Conservation (phyloP, 2,329 filamentous ascomycete genomes). For the Coniochaeta ligniaria region DNA sequence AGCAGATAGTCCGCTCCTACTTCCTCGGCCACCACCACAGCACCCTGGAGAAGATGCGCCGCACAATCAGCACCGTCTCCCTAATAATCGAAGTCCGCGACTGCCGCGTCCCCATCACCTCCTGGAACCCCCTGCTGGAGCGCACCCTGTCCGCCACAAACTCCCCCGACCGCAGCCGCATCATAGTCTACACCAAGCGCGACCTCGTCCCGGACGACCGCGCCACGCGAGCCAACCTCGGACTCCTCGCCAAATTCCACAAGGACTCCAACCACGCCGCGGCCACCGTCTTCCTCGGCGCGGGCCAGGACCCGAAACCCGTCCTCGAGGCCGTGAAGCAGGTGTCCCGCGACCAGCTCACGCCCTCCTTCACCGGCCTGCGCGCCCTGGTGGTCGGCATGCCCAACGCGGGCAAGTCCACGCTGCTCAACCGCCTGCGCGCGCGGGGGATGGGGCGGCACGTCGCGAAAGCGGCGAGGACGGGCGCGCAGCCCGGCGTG, state of each 20-base stretch:
- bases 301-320: constrained; percentile 17
- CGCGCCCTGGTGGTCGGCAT: constrained; percentile 88
- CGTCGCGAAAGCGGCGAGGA: constrained; percentile 63
- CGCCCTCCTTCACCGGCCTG: constrained; percentile 53
- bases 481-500: constrained; percentile 81
- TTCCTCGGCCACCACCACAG: constrained; percentile 89
- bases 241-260: constrained; percentile 30
- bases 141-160: constrained; percentile 70
- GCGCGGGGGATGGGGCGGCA: constrained; percentile 48
- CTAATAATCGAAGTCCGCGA: constrained; percentile 93
- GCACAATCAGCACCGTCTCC: constrained; percentile 70
- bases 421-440: constrained; percentile 82
- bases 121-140: constrained; percentile 86
- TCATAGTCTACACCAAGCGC: constrained; percentile 87
- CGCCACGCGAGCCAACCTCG: constrained; percentile 10
- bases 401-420: constrained; percentile 96
- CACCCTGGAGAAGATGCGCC: constrained; percentile 76
- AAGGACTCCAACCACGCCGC: constrained; percentile 23
- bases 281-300: constrained; percentile 22
- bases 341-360: constrained; percentile 51
- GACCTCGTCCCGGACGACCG: constrained; percentile 47
- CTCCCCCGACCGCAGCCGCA: constrained; percentile 59
- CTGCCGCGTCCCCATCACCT: constrained; percentile 82
- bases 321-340: constrained; percentile 43
- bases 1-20: constrained; percentile 78